Conservation (phyloP, 1,284 basidiomycete genomes). For the Inonotus hispidus region DNA sequence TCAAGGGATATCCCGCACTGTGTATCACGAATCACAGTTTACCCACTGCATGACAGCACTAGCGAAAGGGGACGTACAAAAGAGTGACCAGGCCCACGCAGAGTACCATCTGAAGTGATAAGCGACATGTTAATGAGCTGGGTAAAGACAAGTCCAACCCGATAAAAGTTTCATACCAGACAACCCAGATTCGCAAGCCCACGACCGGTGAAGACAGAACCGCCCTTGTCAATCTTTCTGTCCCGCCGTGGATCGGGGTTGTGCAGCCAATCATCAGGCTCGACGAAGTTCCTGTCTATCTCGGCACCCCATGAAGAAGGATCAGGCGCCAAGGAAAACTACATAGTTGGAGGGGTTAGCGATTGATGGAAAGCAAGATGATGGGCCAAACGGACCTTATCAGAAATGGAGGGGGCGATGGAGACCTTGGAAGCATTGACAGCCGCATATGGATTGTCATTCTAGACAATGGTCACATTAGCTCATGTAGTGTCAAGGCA, state of each 20-base stretch:
- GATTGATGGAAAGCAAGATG: conserved; percentile 38
- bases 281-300: conserved; percentile 47
- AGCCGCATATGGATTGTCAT: conserved; percentile 39
- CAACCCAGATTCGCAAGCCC: conserved; percentile 77
- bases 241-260: conserved; percentile 73
- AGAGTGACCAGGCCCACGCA: conserved; percentile 56
- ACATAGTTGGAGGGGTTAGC: conserved; percentile 13
- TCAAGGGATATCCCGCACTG: conserved; percentile 79
- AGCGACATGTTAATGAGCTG: background rate
- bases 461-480: conserved; percentile 28
- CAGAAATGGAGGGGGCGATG: conserved; percentile 31
- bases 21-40: background rate
- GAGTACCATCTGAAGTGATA: conserved; percentile 39
- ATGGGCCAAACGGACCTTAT: conserved; percentile 33
- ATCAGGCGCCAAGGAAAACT: conserved; percentile 73
- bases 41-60: background rate
- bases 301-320: conserved; percentile 63
- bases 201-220: conserved; percentile 63
- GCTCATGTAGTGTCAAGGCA: conserved; percentile 7
- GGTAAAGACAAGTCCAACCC: background rate
- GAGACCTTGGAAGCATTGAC: conserved; percentile 23
- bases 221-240: conserved; percentile 51
- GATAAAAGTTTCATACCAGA: conserved; percentile 34
- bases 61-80: conserved; percentile 48
- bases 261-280: conserved; percentile 69